Percentiles rank a stretch among this genome's conserved stretches.
Conservation (phyloP, 2,329 filamentous ascomycete species). For the Apiospora phragmitis region DNA sequence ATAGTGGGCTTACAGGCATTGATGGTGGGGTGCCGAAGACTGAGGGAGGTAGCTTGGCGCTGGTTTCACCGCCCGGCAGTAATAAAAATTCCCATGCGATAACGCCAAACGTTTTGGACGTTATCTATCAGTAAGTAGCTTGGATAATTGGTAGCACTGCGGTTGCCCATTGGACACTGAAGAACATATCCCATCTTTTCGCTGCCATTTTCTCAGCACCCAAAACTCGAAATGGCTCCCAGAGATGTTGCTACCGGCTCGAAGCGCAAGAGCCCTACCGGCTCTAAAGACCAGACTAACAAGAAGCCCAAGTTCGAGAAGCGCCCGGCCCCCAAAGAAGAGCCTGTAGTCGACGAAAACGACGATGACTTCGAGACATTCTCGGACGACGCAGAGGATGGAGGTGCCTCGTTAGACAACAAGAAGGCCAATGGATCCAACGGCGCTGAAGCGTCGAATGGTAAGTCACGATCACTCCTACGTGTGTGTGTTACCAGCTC, state of each 20-base stretch:
- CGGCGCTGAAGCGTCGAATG: conserved; percentile 33
- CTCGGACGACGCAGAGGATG: conserved; percentile 55
- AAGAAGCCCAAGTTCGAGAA: conserved; percentile 37
- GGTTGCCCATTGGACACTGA: not conserved
- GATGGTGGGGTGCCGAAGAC: not conserved
- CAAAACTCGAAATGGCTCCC: conserved; percentile 8
- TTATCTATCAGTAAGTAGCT: conserved; percentile 1
- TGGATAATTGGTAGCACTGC: not conserved
- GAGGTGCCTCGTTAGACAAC: conserved; percentile 49
- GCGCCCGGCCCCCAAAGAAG: conserved; percentile 35
- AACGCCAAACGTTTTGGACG: conserved; percentile 8
- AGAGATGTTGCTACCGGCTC: conserved; percentile 37
- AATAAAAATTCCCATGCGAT: not conserved
- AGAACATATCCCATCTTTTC: not conserved
- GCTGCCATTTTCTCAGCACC: not conserved
- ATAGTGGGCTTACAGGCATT: conserved; percentile 6
- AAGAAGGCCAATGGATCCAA: conserved; percentile 26
- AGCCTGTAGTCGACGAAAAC: conserved; percentile 29
- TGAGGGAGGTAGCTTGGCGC: not conserved
- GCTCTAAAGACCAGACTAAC: conserved; percentile 43
- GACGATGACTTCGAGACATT: conserved; percentile 41
- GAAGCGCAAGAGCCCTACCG: conserved; percentile 53
- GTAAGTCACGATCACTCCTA: not conserved
- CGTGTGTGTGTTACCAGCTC: not conserved
- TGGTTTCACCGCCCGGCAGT: conserved; percentile 1